Evolutionary conservation across 2,329 filamentous ascomycete genomes (phyloP), one percentile per base, ranked within the genome.

Genomic region (Talaromyces sp.): DNA sequence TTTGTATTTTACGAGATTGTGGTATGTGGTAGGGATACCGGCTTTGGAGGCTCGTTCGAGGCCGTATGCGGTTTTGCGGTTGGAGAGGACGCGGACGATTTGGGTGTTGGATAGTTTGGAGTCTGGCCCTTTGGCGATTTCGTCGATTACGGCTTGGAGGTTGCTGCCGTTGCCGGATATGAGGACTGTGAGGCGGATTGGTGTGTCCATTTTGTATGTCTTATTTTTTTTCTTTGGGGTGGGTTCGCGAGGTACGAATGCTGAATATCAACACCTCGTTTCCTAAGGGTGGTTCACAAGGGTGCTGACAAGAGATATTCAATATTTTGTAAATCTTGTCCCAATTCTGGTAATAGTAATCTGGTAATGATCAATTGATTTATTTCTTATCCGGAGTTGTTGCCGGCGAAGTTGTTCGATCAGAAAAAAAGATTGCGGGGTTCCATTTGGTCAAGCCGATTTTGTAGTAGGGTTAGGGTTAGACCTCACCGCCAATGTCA

Each of bases 1-100:
- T 66, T 92, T 92, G 79, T 92, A 89, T 40, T 86, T 84, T 64
- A 93, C 83, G 47, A 95, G 85, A 77, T 94, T 94, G 83, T 94
- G 92, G 81, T 94, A 94, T 63, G 86, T 85, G 64, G 87, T 91
- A 0, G 91, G 88, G 65, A 96, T 93, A 40, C 76, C 72, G 62
- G 86, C 87, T 53, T 81, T 78, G 61, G 79, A 71, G 8, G 89
- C 89, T 65, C 88, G 85, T 67, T 84, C 81, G 67, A 91, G 83
- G 49, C 89, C 89, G 70, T 85, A 88, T 31, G 87, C 89, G 66
- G 84, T 81, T 75, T 87, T 87, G 72, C 85, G 83, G 76, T 89
- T 89, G 72, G 87, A 85, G 66, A 91, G 86, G 5, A 91, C 88
- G 66, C 87, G 85, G 27, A 86, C 79, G 72, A 90, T 85, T 69